These are phyloP conservation scores for Xylaria sp. DNA, from an alignment of 2,329 filamentous ascomycete genomes.

Conservation along the genomic window DNA sequence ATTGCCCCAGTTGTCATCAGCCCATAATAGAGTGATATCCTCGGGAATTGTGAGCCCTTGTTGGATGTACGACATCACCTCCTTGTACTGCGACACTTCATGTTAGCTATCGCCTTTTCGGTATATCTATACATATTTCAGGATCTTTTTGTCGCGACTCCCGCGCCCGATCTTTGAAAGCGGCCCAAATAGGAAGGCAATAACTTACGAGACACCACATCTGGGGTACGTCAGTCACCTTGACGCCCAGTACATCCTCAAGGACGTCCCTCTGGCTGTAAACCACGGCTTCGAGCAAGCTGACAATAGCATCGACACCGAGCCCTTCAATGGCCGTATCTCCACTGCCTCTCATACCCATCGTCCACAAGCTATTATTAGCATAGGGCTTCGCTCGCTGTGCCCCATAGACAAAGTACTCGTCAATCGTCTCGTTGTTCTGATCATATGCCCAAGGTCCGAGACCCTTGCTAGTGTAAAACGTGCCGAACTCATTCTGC, in stretches of 20 bases:
- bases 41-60: conserved; percentile 69
- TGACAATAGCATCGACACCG: conserved; percentile 65
- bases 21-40: conserved; percentile 70
- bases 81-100: conserved; percentile 64
- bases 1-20: conserved; percentile 72
- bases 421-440: conserved; percentile 74
- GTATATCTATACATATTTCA: background rate
- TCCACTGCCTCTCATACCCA: conserved; percentile 75
- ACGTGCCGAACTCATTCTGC: conserved; percentile 65
- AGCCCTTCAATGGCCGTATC: conserved; percentile 69
- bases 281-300: conserved; percentile 69
- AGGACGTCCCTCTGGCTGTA: conserved; percentile 68
- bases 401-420: conserved; percentile 75
- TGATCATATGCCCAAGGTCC: conserved; percentile 76
- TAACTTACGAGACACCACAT: conserved; percentile 68
- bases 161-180: background rate
- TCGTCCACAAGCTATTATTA: conserved; percentile 71
- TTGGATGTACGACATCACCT: conserved; percentile 76
- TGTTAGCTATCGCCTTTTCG: background rate
- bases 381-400: conserved; percentile 73
- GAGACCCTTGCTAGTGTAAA: conserved; percentile 54
- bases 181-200: background rate
- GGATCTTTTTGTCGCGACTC: too few species aligned
- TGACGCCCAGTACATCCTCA: conserved; percentile 62
- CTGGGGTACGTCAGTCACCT: conserved; percentile 68